These are phyloP conservation scores for Kondoa subrosea DNA, from an alignment of 768 basidiomycete genomes.

Conservation along the genomic window DNA sequence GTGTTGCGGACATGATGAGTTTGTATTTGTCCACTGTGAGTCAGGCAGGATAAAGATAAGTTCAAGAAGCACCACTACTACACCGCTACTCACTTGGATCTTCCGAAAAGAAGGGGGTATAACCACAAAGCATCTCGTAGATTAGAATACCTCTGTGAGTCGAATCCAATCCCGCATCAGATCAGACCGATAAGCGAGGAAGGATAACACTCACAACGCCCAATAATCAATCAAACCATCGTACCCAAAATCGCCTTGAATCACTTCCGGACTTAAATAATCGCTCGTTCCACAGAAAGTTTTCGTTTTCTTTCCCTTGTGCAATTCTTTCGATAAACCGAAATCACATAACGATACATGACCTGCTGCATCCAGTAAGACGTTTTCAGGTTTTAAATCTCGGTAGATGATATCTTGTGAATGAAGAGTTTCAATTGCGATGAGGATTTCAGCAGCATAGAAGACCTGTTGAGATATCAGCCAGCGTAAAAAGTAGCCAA, in stretches of 20 bases:
- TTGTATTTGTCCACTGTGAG: slow-evolving; percentile 98
- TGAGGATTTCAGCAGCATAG: slow-evolving; percentile 83
- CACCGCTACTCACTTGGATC: no score
- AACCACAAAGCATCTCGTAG: slow-evolving; percentile 98
- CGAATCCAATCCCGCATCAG: neutral
- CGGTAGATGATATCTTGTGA: slow-evolving; percentile 75
- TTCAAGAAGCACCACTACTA: no score
- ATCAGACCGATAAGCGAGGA: neutral
- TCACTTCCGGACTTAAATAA: slow-evolving; percentile 64
- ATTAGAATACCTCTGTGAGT: slow-evolving; percentile 38
- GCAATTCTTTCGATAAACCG: slow-evolving; percentile 84
- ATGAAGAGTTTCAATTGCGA: slow-evolving; percentile 88
- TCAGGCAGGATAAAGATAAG: no score
- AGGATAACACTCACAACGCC: neutral
- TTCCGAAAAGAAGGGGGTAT: slow-evolving; percentile 96
- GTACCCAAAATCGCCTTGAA: slow-evolving; percentile 64
- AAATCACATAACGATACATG: slow-evolving; percentile 97
- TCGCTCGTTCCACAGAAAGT: slow-evolving; percentile 88
- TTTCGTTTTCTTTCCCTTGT: slow-evolving; percentile 76
- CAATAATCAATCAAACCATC: slow-evolving; percentile 1
- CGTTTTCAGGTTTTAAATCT: slow-evolving; percentile 95
- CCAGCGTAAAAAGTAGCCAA: slow-evolving; percentile 40
- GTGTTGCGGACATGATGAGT: slow-evolving; percentile 64
- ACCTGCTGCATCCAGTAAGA: slow-evolving; percentile 85
- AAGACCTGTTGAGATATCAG: slow-evolving; percentile 60